These are phyloP conservation scores for Colletotrichum sp. DNA, from an alignment of 2,329 filamentous ascomycete species.

Conservation along the genomic window DNA sequence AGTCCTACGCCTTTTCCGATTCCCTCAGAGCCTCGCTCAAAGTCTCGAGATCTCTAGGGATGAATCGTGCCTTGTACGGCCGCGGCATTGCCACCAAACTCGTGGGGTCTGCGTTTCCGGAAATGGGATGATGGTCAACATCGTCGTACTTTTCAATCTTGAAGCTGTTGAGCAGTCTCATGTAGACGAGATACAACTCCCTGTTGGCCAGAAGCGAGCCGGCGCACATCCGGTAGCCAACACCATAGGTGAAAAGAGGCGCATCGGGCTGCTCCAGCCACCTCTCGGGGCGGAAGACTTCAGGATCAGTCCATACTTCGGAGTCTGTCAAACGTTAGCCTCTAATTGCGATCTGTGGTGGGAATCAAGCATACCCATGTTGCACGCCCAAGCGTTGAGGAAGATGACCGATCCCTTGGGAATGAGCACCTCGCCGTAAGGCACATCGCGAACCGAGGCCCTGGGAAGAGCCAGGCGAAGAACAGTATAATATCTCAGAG, in stretches of 20 bases:
- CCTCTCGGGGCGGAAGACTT: slow-evolving; percentile 51
- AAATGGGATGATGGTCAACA: slow-evolving; percentile 63
- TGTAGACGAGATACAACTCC: slow-evolving; percentile 68
- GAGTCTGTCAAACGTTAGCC: slow-evolving; percentile 38
- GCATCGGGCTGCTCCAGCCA: slow-evolving; percentile 69
- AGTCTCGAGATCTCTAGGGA: slow-evolving; percentile 44
- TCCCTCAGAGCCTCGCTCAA: not conserved
- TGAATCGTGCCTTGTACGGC: slow-evolving; percentile 62
- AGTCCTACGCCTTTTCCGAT: not conserved
- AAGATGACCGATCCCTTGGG: slow-evolving; percentile 69
- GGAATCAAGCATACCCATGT: slow-evolving; percentile 42
- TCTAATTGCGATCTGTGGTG: not conserved
- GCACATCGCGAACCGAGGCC: slow-evolving; percentile 64
- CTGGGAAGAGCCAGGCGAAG: slow-evolving; percentile 67
- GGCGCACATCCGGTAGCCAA: slow-evolving; percentile 73
- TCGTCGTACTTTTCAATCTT: slow-evolving; percentile 58
- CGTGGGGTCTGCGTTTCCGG: slow-evolving; percentile 64
- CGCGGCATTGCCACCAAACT: slow-evolving; percentile 67
- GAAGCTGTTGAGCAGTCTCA: slow-evolving; percentile 67
- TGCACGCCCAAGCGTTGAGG: slow-evolving; percentile 72
- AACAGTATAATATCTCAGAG: slow-evolving; percentile 67
- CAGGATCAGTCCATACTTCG: slow-evolving; percentile 62
- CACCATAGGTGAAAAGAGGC: slow-evolving; percentile 68
- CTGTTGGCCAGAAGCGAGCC: slow-evolving; percentile 67
- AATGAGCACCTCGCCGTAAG: slow-evolving; percentile 61